These are phyloP conservation scores for Rasamsonia emersonii DNA, from an alignment of 2,329 filamentous ascomycete species.

Conservation along the genomic window DNA sequence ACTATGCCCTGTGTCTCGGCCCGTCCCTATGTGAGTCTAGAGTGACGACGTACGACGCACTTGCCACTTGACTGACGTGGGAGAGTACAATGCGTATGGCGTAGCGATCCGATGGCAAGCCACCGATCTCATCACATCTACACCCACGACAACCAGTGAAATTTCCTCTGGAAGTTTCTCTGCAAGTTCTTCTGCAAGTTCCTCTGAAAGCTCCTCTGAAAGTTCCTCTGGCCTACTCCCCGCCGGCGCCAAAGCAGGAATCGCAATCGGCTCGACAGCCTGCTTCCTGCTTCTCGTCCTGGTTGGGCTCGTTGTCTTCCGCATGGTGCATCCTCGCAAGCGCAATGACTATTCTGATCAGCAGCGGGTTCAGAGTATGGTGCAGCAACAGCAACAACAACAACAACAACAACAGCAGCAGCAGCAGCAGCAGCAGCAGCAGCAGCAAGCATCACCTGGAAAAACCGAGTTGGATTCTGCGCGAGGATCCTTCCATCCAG, in stretches of 20 bases:
- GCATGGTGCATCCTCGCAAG: no score
- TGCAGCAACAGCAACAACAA: no score
- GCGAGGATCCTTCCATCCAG: no score
- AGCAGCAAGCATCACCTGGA: no score
- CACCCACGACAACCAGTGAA: neutral
- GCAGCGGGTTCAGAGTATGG: no score
- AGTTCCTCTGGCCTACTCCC: neutral
- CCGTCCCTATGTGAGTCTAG: neutral
- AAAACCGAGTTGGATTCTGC: no score
- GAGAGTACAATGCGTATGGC: slow-evolving; percentile 3
- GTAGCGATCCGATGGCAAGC: slow-evolving; percentile 4
- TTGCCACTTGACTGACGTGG: neutral
- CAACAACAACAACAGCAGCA: no score
- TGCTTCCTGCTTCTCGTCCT: no score
- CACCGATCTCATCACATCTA: neutral
- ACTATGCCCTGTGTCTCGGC: no score
- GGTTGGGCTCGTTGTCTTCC: no score
- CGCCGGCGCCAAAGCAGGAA: slow-evolving; percentile 4
- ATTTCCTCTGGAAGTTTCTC: neutral
- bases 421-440: no score
- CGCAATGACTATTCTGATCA: no score
- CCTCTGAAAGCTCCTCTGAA: neutral
- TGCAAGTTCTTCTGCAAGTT: neutral
- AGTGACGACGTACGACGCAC: neutral
- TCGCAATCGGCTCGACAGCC: slow-evolving; percentile 4